Evolutionary conservation across 371 early-diverging fungal species (phyloP), one percentile per base, ranked within the genome.

Genomic region (Umbelopsis sp.): DNA sequence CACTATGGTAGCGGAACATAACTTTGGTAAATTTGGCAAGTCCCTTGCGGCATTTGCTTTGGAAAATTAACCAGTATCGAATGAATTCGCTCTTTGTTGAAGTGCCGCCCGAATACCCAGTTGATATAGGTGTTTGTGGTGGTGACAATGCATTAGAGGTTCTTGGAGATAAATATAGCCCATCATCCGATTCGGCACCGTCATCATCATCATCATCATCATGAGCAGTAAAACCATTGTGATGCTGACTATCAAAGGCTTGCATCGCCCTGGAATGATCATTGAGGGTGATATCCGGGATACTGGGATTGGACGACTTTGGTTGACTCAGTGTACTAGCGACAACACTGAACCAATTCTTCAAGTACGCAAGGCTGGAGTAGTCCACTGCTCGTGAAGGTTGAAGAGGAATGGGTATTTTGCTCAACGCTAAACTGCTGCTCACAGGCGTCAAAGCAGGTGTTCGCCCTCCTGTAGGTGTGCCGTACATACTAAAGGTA

Each of bases 41-140:
- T 2, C 57, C 57, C 32, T 29, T 57, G 7, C 57, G 57, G 12
- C 57, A 57, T 57, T 57, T 57, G 57, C 57, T 57, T 57, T 35
- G 35, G 35, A 57, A 57, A 29, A 35, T 57, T 3, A 57, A 29
- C 57, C 57, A 57, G 57, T 57, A 57, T 35, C 57, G 11, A 37
- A 57, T 29, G 57, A 57, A 57, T 57, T 57, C 57, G 18, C 35
- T 57, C 57, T 57, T 57, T 57, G 22, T 18, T 32, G 57, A 25
- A 18, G 32, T 18, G n/a, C 32, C 57, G 0, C 35, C 35, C 9
- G 57, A 57, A 8, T 32, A 18, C 10, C 35, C 35, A 16, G 57
- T 18, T 35, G 57, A 38, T 1, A 57, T 57, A 1, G 57, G 57
- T 35, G 57, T 57, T 16, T 57, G 57, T 16, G 57, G 35, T 8